Base-by-base conservation (phyloP, 371 early-diverging fungal species). In the Rhizopus arrhizus region DNA sequence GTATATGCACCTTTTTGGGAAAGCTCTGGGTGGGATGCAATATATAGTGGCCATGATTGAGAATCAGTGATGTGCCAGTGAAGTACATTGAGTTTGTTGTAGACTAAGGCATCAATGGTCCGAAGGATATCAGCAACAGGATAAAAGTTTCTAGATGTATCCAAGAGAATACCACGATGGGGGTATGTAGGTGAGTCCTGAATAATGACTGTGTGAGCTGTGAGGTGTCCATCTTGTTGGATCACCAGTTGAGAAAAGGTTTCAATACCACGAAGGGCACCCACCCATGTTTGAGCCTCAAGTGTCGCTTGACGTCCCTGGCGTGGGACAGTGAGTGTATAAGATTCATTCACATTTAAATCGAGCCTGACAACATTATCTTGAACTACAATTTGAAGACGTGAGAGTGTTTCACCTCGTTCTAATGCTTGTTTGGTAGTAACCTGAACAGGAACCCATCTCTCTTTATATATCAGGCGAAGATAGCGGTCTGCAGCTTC, bases 41-140 rank as follows among this genome's bases (percentile, higher is more conserved):
- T 81, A 48, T 82, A 77, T 3, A 91, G 53, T 1, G 91, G 90
- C 88, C 89, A 93, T 5, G 89, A 81, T 53, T 91, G 92, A 35
- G 90, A 71, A 55, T 93, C 94, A 0, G 86, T 85, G 10, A 89
- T 82, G 61, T 93, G 94, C 91, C 91, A 92, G 69, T 93, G 94
- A 70, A 93, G 78, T 5, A 77, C 80, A 59, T 93, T 93, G 71
- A 93, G 72, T 78, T 93, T 93, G 81, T 85, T 87, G 73, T 80
- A 89, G 46, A 89, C 71, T 73, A 92, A 83, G 40, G 89, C 93
- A 50, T 91, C 91, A 15, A 93, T 69, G 48, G 86, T 82, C 58
- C 87, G 84, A 62, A 79, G 64, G 52, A 89, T 61, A 59, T 78
- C 80, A 35, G 73, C 53, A 36, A 91, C 66, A 5, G 91, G 84